These are phyloP conservation scores for Margaritispora aquatica DNA, from an alignment of 495 filamentous ascomycete species.

Conservation along the genomic window DNA sequence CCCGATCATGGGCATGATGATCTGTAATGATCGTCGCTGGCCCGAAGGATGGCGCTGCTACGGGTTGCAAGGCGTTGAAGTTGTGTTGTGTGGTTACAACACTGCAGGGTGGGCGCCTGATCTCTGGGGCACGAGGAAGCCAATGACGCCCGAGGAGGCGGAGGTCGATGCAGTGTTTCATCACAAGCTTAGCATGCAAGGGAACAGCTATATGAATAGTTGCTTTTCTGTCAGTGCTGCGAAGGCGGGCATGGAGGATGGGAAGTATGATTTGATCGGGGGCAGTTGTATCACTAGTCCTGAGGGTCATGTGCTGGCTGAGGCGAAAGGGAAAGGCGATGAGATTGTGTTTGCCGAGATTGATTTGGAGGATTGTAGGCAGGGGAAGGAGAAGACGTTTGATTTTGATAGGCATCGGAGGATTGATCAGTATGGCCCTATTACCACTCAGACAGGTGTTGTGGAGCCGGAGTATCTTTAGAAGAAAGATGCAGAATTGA, in stretches of 20 bases:
- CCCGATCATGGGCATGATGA: constrained; percentile 45
- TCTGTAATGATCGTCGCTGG: constrained; percentile 47
- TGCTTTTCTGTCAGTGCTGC: constrained; percentile 39
- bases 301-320: constrained; percentile 41
- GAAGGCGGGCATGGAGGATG: constrained; percentile 40
- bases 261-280: constrained; percentile 37
- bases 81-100: constrained; percentile 43
- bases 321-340: constrained; percentile 35
- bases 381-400: constrained; percentile 40
- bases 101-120: constrained; percentile 38
- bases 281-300: constrained; percentile 43
- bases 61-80: constrained; percentile 40
- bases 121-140: constrained; percentile 34
- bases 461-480: constrained; percentile 31
- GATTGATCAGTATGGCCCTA: constrained; percentile 38
- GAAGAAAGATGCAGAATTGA: neutral
- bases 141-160: constrained; percentile 33
- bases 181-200: constrained; percentile 39
- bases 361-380: constrained; percentile 36
- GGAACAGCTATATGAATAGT: constrained; percentile 41
- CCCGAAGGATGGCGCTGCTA: constrained; percentile 40
- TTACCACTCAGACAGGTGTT: constrained; percentile 36
- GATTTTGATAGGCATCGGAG: constrained; percentile 41
- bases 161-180: constrained; percentile 38
- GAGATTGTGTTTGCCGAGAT: constrained; percentile 41